Base-by-base conservation (phyloP, 148 eudicot species). In the Diospyros kaki region DNA sequence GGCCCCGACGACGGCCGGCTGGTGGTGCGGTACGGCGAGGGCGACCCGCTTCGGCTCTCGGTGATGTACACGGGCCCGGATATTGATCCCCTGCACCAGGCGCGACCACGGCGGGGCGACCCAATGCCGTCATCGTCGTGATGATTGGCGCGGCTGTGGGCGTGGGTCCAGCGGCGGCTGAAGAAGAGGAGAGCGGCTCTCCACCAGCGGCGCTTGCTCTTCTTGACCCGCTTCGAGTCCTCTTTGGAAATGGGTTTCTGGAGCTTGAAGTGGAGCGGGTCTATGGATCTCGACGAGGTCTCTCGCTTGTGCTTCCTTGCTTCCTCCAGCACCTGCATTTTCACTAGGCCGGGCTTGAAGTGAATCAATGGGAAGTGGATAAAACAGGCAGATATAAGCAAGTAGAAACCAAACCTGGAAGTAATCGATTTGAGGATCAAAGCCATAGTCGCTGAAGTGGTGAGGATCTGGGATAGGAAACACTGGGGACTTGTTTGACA, bases 361-460 rank as follows among this genome's bases (percentile, higher is more conserved):
- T 28, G 28, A 48, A 4, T 48, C 52, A 48, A 48, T 4, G 52
- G 8, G 52, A 48, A 28, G 28, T 48, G 6, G 8, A 48, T 8
- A 48, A 4, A 48, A 48, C 3, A 13, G 13, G 17, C 17, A 56
- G 13, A 15, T 15, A 13, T 3, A 56, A 12, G 5, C n/a, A 39
- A 2, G 9, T 9, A 7, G 41, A 15, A 50, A 15, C 1, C 1
- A 15, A 68, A 93, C 98, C 92, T 90, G 97, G 65, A 90, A 92
- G 66, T 89, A 94, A 77, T 92, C 91, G 64, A 94, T 46, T 64
- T 92, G 97, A 50, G 97, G 91, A 64, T 92, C 97, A 51, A 94
- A 94, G 59, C 93, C 96, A 53, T 90, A 90, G 85, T 94, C 98
- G 60, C 85, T 90, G 79, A 90, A 91, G 77, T 88, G 95, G 40